A percentile compares a stretch with the other conserved stretches of the same genome.
Conservation (phyloP, 106 monocot species). For the Phalaenopsis aphrodite region DNA sequence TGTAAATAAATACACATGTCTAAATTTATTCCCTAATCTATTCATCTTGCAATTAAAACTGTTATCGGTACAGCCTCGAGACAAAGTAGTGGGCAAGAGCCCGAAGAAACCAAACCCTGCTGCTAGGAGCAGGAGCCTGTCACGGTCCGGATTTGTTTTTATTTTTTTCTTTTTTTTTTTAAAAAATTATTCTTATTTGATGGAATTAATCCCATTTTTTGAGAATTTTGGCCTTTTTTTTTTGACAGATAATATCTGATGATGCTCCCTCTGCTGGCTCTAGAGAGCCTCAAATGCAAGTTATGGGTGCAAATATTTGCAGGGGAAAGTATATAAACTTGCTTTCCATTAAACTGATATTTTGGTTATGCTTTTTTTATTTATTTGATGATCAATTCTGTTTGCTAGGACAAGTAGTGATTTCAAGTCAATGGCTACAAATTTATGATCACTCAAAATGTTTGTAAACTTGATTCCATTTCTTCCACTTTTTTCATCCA, state of each 20-base stretch:
- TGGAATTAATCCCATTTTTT: background rate
- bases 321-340: background rate
- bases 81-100: conserved; percentile 22
- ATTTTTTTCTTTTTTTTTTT: background rate
- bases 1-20: background rate
- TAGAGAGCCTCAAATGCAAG: background rate
- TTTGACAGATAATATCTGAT: background rate
- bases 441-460: background rate
- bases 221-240: background rate
- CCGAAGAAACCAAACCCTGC: conserved; percentile 23
- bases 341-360: background rate
- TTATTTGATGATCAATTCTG: background rate
- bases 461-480: background rate
- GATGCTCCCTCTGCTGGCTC: background rate
- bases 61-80: conserved; percentile 19
- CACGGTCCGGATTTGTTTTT: conserved; percentile 25
- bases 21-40: background rate
- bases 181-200: too few species aligned
- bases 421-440: background rate
- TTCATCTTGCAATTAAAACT: background rate
- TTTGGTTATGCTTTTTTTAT: background rate
- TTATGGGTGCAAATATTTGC: background rate
- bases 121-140: conserved; percentile 33
- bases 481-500: background rate
- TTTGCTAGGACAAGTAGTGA: background rate